These are phyloP conservation scores for Zangia roseola DNA, from an alignment of 768 basidiomycete genomes.

Conservation along the genomic window DNA sequence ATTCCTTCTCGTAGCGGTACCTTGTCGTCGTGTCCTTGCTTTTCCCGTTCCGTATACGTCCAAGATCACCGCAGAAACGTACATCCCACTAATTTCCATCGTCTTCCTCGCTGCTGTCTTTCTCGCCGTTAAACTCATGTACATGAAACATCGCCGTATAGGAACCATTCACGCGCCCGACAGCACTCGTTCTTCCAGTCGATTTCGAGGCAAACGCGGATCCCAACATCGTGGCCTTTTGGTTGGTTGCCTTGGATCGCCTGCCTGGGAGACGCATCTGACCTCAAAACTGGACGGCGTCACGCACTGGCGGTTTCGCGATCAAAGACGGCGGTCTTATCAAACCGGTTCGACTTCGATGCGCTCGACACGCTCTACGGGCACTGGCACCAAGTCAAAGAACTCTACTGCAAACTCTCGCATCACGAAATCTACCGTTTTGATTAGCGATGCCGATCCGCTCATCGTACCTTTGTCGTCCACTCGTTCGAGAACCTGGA, in stretches of 20 bases:
- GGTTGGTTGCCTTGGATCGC: slow-evolving; percentile 33
- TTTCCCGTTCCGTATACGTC: slow-evolving; percentile 9
- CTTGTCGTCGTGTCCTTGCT: slow-evolving; percentile 9
- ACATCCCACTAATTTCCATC: slow-evolving; percentile 12
- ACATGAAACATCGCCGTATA: slow-evolving; percentile 30
- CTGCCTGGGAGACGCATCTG: slow-evolving; percentile 28
- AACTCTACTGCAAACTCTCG: slow-evolving; percentile 5
- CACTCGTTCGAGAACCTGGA: background rate
- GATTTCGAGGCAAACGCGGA: slow-evolving; percentile 5
- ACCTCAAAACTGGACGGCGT: slow-evolving; percentile 12
- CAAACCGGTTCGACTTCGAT: slow-evolving; percentile 5
- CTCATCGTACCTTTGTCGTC: background rate
- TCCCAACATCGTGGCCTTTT: slow-evolving; percentile 14
- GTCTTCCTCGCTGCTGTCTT: slow-evolving; percentile 16
- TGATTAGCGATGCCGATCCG: slow-evolving; percentile 6
- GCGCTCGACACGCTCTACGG: slow-evolving; percentile 6
- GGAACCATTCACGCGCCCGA: slow-evolving; percentile 21
- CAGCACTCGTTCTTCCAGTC: slow-evolving; percentile 1
- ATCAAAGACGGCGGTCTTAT: slow-evolving; percentile 1
- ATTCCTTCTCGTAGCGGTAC: background rate
- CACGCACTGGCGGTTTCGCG: slow-evolving; percentile 2
- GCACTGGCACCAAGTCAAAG: background rate
- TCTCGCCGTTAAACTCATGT: slow-evolving; percentile 24
- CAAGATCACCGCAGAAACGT: slow-evolving; percentile 1
- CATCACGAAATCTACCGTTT: slow-evolving; percentile 8